phyloP scores from a whole-genome alignment of 176 grass and related monocot species.

The Microstegium vimineum region DNA sequence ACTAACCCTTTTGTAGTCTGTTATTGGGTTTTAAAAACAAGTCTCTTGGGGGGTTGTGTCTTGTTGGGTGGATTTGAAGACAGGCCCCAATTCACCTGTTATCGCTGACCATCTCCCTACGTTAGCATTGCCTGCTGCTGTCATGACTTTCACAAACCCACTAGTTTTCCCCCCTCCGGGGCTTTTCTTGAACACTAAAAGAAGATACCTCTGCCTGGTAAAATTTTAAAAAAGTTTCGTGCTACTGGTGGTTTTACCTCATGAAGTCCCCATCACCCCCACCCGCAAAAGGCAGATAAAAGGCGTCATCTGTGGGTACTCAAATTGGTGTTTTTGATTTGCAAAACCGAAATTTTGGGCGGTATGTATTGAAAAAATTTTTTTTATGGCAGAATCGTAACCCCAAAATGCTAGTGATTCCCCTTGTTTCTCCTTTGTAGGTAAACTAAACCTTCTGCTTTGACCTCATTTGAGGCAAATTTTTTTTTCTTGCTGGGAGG shows the following conservation, averaged over 20 bases:
- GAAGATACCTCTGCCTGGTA: conserved; percentile 51
- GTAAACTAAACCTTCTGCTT: conserved; percentile 71
- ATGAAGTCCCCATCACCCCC: conserved; percentile 88
- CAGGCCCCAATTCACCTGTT: conserved; percentile 61
- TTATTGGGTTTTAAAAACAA: background rate
- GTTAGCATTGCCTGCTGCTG: conserved; percentile 46
- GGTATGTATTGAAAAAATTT: conserved; percentile 65
- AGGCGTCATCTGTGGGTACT: conserved; percentile 34
- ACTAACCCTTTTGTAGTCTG: background rate
- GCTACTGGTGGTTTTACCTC: conserved; percentile 68
- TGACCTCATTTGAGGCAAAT: conserved; percentile 69
- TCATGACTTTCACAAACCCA: conserved; percentile 58
- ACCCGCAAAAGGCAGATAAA: conserved; percentile 54
- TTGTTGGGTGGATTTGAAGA: conserved; percentile 73
- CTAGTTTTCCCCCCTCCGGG: conserved; percentile 53
- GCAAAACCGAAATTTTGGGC: conserved; percentile 62
- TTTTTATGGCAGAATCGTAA: background rate
- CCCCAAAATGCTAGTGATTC: background rate
- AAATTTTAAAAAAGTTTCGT: conserved; percentile 70
- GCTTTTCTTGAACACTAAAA: conserved; percentile 42
- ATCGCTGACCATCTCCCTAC: conserved; percentile 59
- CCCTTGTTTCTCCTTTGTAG: conserved; percentile 24
- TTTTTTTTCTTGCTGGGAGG: conserved; percentile 35
- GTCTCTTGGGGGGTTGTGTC: background rate
- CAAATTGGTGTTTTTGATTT: conserved; percentile 45